A percentile compares a stretch with the other conserved stretches of the same genome.
Evolutionary conservation across 176 grass and related monocot genomes (phyloP).

Genomic region (Calamus simplicifolius): DNA sequence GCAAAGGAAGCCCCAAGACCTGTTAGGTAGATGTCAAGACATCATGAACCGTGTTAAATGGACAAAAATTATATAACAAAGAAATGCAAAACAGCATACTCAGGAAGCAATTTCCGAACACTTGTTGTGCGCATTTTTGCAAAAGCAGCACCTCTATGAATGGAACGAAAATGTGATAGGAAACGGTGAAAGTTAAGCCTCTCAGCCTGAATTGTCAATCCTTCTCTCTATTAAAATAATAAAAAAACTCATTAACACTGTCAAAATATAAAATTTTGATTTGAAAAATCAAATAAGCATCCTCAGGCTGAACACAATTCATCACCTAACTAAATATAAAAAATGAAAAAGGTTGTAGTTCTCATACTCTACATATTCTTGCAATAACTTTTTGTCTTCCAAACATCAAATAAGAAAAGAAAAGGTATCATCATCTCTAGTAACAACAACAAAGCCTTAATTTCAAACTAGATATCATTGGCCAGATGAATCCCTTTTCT

Average conservation of each 20-base stretch:
- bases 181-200: constrained; percentile 82
- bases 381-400: too few relatives aligned
- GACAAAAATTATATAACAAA: not conserved
- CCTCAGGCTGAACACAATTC: too few relatives aligned
- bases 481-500: too few relatives aligned
- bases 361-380: too few relatives aligned
- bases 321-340: too few relatives aligned
- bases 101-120: constrained; percentile 90
- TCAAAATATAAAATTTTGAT: not conserved
- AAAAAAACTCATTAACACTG: constrained; percentile 18
- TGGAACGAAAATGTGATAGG: constrained; percentile 85
- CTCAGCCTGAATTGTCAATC: constrained; percentile 84
- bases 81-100: constrained; percentile 41
- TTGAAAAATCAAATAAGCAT: too few relatives aligned
- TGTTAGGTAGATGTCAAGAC: constrained; percentile 27
- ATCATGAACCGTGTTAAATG: constrained; percentile 7
- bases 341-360: too few relatives aligned
- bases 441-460: too few relatives aligned
- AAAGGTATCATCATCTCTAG: too few relatives aligned
- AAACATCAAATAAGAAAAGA: too few relatives aligned
- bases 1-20: constrained; percentile 94
- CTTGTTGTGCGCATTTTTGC: constrained; percentile 88
- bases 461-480: too few relatives aligned
- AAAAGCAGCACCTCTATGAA: constrained; percentile 93
- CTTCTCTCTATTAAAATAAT: constrained; percentile 67